Percentiles rank a stretch among this genome's conserved stretches.
Conservation (phyloP, 2,329 filamentous ascomycete species). For the Penicillium crustosum region DNA sequence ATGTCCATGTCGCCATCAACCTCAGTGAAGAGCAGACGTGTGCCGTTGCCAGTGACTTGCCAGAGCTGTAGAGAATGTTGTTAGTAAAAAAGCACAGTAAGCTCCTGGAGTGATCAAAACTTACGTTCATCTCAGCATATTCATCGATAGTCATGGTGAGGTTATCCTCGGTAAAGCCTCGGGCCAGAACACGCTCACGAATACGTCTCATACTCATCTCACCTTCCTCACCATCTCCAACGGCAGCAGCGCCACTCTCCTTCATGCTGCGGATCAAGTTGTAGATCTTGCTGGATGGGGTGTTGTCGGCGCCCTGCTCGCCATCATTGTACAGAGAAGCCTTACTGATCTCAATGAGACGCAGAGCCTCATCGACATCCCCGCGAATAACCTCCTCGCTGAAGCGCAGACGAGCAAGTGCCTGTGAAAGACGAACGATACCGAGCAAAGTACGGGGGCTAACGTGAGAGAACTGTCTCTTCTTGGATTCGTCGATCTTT, state of each 20-base stretch:
- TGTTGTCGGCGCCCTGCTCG: constrained; percentile 65
- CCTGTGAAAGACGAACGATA: constrained; percentile 88
- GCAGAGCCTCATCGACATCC: constrained; percentile 92
- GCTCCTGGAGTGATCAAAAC: constrained; percentile 44
- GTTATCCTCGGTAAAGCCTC: constrained; percentile 95
- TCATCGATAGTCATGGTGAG: constrained; percentile 83
- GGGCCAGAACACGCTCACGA: constrained; percentile 86
- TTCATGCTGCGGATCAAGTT: constrained; percentile 87
- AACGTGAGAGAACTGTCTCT: constrained; percentile 91
- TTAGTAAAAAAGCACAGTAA: constrained; percentile 39
- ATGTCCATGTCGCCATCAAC: constrained; percentile 57
- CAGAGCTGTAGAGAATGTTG: constrained; percentile 60
- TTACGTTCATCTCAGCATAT: constrained; percentile 85
- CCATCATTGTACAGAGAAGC: constrained; percentile 78
- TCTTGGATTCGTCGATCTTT: constrained; percentile 83
- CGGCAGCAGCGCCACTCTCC: constrained; percentile 76
- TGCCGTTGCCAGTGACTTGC: constrained; percentile 72
- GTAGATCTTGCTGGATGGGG: constrained; percentile 86
- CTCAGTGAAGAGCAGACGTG: constrained; percentile 69
- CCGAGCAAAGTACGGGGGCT: constrained; percentile 91
- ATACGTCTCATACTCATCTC: constrained; percentile 88
- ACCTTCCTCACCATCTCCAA: constrained; percentile 68
- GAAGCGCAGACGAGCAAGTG: constrained; percentile 88
- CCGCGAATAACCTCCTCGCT: constrained; percentile 79
- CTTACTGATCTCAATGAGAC: constrained; percentile 90